These are phyloP conservation scores for Hericium coralloides DNA, from an alignment of 768 basidiomycete genomes.

Conservation along the genomic window DNA sequence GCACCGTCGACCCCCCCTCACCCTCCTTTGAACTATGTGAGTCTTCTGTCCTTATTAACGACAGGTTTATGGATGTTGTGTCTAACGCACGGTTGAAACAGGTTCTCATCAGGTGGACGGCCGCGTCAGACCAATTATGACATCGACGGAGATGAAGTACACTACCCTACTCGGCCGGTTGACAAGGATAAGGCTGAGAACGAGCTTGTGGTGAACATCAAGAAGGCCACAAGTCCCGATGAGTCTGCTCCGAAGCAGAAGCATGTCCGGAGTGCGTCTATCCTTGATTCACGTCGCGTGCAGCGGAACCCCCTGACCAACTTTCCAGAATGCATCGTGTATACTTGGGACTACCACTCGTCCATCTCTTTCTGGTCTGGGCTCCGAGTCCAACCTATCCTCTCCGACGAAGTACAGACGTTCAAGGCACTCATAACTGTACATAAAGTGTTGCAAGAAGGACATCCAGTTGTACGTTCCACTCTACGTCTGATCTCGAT, in stretches of 20 bases:
- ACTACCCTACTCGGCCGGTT: constrained; percentile 94
- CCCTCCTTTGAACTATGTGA: constrained; percentile 4
- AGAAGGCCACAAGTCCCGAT: constrained; percentile 94
- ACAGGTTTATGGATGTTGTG: constrained; percentile 2
- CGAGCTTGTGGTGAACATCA: constrained; percentile 90
- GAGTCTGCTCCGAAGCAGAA: constrained; percentile 98
- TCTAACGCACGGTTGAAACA: constrained; percentile 4
- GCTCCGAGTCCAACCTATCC: constrained; percentile 90
- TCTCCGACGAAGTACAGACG: constrained; percentile 95
- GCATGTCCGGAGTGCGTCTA: constrained; percentile 86
- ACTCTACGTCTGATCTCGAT: not conserved
- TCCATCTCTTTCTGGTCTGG: constrained; percentile 98
- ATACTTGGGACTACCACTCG: constrained; percentile 98
- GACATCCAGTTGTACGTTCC: constrained; percentile 77
- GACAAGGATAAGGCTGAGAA: constrained; percentile 98
- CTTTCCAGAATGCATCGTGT: constrained; percentile 85
- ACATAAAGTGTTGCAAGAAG: constrained; percentile 97
- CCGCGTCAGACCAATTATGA: constrained; percentile 37
- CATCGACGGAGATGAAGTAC: constrained; percentile 71
- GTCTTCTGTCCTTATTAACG: not conserved
- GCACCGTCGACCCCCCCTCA: not conserved
- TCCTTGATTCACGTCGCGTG: not conserved
- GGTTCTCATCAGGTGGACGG: constrained; percentile 23
- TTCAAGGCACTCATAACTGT: constrained; percentile 98
- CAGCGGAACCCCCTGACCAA: not conserved